A percentile compares a stretch with the other conserved stretches of the same genome.
phyloP scores from a whole-genome alignment of 148 eudicot species.

The Nepenthes mirabilis region DNA sequence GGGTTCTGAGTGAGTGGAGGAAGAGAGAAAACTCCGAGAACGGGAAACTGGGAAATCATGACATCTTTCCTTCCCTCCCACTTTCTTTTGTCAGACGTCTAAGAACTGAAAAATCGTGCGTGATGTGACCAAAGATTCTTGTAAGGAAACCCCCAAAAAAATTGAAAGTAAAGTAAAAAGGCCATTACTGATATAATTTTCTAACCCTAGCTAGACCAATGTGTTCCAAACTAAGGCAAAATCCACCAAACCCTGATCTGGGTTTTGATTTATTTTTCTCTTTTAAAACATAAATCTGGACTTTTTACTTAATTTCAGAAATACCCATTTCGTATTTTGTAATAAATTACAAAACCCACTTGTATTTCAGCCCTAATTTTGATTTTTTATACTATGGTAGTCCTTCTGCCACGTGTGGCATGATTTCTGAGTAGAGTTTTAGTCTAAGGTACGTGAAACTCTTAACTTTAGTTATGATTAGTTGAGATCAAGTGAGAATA shows the following conservation, averaged over 20 bases:
- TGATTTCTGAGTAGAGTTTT: not conserved
- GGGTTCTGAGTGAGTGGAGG: no score
- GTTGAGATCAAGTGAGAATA: no score
- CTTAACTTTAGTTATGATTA: no score
- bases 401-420: not conserved
- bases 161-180: not conserved
- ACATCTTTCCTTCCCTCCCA: no score
- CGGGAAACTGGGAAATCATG: no score
- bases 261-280: no score
- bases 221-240: not conserved
- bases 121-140: no score
- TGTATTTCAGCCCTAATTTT: slow-evolving; percentile 6
- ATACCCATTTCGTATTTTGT: slow-evolving; percentile 9
- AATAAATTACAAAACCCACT: slow-evolving; percentile 5
- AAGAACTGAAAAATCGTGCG: no score
- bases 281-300: no score
- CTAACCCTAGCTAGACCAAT: not conserved
- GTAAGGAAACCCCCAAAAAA: no score
- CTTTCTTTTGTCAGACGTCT: no score
- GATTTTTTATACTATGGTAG: not conserved
- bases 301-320: not conserved
- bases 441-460: not conserved
- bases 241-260: not conserved
- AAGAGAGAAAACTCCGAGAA: no score
- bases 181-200: not conserved